Percentiles rank a stretch among this genome's conserved stretches.
Conservation (phyloP, 2,329 filamentous ascomycete species). For the Cercospora nicotianae region DNA sequence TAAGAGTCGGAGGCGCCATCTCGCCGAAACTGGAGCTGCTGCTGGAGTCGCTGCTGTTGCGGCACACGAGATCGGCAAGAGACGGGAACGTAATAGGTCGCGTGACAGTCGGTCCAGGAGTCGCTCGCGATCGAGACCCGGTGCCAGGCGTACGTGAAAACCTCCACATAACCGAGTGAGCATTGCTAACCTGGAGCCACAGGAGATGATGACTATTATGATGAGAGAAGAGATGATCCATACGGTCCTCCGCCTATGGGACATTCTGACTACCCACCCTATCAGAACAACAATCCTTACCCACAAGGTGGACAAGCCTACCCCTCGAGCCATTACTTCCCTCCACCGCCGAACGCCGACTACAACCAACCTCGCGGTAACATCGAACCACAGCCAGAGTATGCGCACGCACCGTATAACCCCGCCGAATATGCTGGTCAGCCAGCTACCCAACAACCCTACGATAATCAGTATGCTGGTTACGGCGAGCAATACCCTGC, state of each 20-base stretch:
- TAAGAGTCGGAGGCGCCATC: slow-evolving; percentile 49
- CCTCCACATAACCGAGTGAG: neutral
- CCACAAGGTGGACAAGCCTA: slow-evolving; percentile 38
- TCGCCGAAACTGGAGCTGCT: slow-evolving; percentile 58
- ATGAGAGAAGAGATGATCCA: slow-evolving; percentile 29
- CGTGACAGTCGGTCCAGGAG: slow-evolving; percentile 6
- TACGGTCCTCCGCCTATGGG: slow-evolving; percentile 41
- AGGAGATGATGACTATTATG: slow-evolving; percentile 27
- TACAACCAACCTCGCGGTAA: slow-evolving; percentile 33
- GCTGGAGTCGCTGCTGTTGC: slow-evolving; percentile 59
- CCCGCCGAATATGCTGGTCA: slow-evolving; percentile 48
- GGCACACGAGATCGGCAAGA: slow-evolving; percentile 58
- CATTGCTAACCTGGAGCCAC: neutral
- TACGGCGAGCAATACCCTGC: slow-evolving; percentile 36
- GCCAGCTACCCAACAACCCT: slow-evolving; percentile 29
- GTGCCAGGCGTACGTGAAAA: slow-evolving; percentile 19
- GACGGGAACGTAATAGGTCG: slow-evolving; percentile 55
- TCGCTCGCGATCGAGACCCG: slow-evolving; percentile 10
- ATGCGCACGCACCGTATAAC: slow-evolving; percentile 41
- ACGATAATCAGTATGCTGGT: slow-evolving; percentile 35
- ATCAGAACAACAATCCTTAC: slow-evolving; percentile 36
- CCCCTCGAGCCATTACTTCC: slow-evolving; percentile 51
- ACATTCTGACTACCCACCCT: slow-evolving; percentile 34
- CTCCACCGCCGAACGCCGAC: slow-evolving; percentile 45
- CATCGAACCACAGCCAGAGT: slow-evolving; percentile 35